These are phyloP conservation scores for Naganishia antarctica DNA, from an alignment of 768 basidiomycete genomes.

Conservation along the genomic window DNA sequence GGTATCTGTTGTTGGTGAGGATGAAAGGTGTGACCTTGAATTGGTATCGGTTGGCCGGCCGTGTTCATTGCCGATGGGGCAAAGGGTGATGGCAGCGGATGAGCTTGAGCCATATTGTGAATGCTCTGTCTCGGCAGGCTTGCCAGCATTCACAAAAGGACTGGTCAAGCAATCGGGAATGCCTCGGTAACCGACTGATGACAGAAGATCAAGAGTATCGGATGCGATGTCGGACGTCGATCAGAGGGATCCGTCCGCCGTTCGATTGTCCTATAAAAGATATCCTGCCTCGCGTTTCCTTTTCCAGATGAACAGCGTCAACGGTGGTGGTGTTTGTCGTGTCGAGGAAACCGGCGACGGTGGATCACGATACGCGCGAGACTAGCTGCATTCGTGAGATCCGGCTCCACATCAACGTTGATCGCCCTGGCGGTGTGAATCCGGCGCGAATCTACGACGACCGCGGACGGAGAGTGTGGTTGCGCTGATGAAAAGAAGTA, in stretches of 20 bases:
- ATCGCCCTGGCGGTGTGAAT: not conserved
- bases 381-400: slow-evolving; percentile 20
- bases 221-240: not conserved
- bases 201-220: not conserved
- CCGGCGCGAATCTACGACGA: not conserved
- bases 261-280: not conserved
- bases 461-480: not conserved
- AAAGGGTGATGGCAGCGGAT: not conserved
- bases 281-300: not conserved
- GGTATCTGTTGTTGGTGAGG: slow-evolving; percentile 4
- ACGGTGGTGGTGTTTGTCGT: not conserved
- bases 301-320: not conserved
- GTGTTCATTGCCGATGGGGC: not conserved
- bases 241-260: not conserved
- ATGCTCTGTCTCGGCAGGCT: not conserved
- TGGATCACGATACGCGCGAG: not conserved
- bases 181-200: not conserved
- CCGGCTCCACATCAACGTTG: slow-evolving; percentile 13
- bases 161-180: not conserved
- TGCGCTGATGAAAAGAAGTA: not conserved
- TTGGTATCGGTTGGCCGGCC: not conserved
- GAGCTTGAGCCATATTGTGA: not conserved
- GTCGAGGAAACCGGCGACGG: not conserved
- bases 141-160: slow-evolving; percentile 13
- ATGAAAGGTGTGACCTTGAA: slow-evolving; percentile 4